Conservation (phyloP, 1,284 basidiomycete species). For the Cryptococcus depauperatus region DNA sequence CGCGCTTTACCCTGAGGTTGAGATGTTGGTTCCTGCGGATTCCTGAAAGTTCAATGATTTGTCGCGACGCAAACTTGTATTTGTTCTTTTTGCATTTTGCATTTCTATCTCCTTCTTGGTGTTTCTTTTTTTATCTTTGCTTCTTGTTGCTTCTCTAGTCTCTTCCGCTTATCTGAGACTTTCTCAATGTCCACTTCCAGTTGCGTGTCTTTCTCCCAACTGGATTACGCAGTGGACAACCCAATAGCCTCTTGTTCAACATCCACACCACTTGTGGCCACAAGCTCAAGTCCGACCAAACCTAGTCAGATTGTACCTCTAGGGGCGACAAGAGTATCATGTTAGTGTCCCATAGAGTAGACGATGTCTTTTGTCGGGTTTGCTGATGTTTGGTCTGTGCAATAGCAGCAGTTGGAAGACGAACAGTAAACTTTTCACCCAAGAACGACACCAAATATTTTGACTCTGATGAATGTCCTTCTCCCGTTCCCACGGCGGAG, state of each 20-base stretch:
- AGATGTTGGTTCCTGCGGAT: no score
- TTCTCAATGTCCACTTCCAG: not conserved
- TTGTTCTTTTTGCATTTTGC: not conserved
- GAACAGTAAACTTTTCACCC: constrained; percentile 34
- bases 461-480: constrained; percentile 26
- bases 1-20: no score
- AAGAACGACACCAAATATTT: constrained; percentile 33
- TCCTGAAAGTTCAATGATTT: no score
- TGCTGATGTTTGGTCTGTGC: not conserved
- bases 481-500: constrained; percentile 10
- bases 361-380: not conserved
- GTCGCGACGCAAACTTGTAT: no score
- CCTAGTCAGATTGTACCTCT: not conserved
- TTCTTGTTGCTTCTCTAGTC: not conserved
- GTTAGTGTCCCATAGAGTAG: not conserved
- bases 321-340: not conserved
- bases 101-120: not conserved
- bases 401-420: constrained; percentile 5
- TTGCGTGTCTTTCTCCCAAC: not conserved
- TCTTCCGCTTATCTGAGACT: not conserved
- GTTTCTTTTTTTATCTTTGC: not conserved
- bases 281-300: constrained; percentile 10
- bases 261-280: constrained; percentile 7
- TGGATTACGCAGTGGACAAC: not conserved
- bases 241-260: constrained; percentile 2